Base-by-base conservation (phyloP, 2,329 filamentous ascomycete species). In the Chaetomiaceae sp. region DNA sequence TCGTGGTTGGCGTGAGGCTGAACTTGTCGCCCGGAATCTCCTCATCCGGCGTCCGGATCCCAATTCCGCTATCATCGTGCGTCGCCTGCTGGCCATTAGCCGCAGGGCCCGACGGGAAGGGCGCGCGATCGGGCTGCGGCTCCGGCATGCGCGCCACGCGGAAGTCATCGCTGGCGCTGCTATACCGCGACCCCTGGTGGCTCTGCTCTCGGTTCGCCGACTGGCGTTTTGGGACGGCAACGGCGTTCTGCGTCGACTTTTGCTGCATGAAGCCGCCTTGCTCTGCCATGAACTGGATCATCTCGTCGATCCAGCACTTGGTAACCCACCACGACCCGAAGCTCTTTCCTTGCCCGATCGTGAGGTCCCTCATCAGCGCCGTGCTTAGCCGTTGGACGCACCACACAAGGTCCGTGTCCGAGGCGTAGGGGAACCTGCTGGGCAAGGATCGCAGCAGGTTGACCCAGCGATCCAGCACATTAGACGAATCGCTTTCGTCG, bases 241-340 rank as follows among this genome's bases (percentile, higher is more conserved):
- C 63, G 12, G 64, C 58, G 7, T 65, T 63, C 11, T 69, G 69
- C 4, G 70, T 71, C 7, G 70, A 71, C 59, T 74, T 80, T 54
- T 79, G 78, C 60, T 78, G 77, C 75, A 96, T 84, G 66, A 96
- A 96, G 0, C 92, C 92, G 47, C 91, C 92, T 63, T 91, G 85
- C 64, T 95, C 90, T 0, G 89, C 90, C 61, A 96, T 77, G 79
- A 95, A 96, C 53, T 87, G 80, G 46, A 91, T 83, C 89, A 95
- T 95, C 72, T 97, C 92, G 65, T 96, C 91, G 48, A 96, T 82
- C 78, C 92, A 97, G 54, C 92, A 91, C 68, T 96, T 96, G 3
- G 91, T 91, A 54, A 96, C 88, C 89, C 89, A 94, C 90, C 90
- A 95, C 6, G 88, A 85, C n/a, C 88, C 87, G 65, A 92, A 95